These are phyloP conservation scores for Scleroderma bovista DNA, from an alignment of 768 basidiomycete genomes.

Conservation along the genomic window DNA sequence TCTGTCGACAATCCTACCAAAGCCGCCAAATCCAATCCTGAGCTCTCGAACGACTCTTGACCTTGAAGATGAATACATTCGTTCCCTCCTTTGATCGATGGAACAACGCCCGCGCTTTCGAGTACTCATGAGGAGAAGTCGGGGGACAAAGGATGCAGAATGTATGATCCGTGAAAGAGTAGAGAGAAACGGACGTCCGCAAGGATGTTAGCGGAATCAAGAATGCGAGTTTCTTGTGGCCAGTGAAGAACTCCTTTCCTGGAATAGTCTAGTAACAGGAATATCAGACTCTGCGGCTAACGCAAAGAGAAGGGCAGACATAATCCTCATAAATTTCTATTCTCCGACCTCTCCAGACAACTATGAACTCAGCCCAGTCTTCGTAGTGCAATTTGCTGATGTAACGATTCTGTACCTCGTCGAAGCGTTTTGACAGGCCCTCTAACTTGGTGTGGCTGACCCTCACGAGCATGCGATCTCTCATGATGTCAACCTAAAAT, in stretches of 20 bases:
- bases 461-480: constrained; percentile 89
- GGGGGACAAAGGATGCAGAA: constrained; percentile 72
- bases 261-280: constrained; percentile 46
- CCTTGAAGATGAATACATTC: constrained; percentile 83
- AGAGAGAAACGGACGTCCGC: constrained; percentile 72
- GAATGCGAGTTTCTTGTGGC: constrained; percentile 76
- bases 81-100: constrained; percentile 57
- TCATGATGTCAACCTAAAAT: constrained; percentile 12
- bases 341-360: constrained; percentile 72
- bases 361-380: constrained; percentile 78
- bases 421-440: constrained; percentile 45
- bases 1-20: constrained; percentile 43
- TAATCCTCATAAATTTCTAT: constrained; percentile 85
- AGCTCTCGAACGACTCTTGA: constrained; percentile 69
- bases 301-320: constrained; percentile 40
- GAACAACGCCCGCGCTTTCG: constrained; percentile 45
- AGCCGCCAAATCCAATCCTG: constrained; percentile 89
- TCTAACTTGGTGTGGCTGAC: constrained; percentile 59
- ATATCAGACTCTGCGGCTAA: constrained; percentile 1
- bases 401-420: constrained; percentile 63
- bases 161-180: constrained; percentile 81
- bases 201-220: constrained; percentile 64
- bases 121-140: constrained; percentile 36
- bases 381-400: constrained; percentile 56
- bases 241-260: constrained; percentile 58